Evolutionary conservation across 768 basidiomycete species (phyloP).

Genomic region (Serpula lacrymans): DNA sequence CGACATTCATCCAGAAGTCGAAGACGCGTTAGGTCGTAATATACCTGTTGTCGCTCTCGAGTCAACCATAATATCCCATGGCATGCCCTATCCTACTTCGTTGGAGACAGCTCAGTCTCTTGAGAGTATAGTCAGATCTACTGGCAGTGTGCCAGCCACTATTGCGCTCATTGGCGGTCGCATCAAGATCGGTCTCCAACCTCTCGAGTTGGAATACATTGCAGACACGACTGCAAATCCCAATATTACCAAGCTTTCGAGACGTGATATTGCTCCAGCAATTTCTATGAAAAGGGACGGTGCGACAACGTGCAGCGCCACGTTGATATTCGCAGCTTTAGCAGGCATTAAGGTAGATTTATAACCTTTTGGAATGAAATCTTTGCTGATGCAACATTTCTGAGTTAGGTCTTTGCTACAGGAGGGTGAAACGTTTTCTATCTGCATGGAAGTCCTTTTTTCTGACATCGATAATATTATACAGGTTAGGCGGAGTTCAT

Average conservation of each 20-base stretch:
- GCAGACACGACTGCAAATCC: conserved; percentile 48
- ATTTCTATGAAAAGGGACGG: conserved; percentile 67
- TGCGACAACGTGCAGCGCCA: conserved; percentile 78
- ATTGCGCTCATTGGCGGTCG: conserved; percentile 82
- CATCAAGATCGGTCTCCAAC: conserved; percentile 79
- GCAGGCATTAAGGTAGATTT: conserved; percentile 77
- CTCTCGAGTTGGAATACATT: conserved; percentile 62
- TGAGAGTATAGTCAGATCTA: conserved; percentile 68
- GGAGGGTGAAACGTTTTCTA: conserved; percentile 64
- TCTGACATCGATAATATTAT: conserved; percentile 7
- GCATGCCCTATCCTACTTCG: conserved; percentile 81
- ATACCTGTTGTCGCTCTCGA: conserved; percentile 87
- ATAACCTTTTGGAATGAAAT: neutral
- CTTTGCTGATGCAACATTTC: conserved; percentile 3
- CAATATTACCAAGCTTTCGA: conserved; percentile 59
- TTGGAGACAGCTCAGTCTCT: conserved; percentile 66
- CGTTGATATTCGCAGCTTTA: conserved; percentile 69
- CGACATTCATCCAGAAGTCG: conserved; percentile 80
- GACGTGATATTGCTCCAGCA: conserved; percentile 78
- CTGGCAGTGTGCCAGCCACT: conserved; percentile 85
- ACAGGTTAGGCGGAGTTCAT: conserved; percentile 81
- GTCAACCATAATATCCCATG: conserved; percentile 90
- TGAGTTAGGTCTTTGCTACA: conserved; percentile 75
- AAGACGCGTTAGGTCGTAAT: conserved; percentile 65
- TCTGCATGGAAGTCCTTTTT: conserved; percentile 1